A percentile compares a stretch with the other conserved stretches of the same genome.
These are phyloP conservation scores for Claviceps cyperi DNA, from an alignment of 2,329 filamentous ascomycete species.

Conservation along the genomic window DNA sequence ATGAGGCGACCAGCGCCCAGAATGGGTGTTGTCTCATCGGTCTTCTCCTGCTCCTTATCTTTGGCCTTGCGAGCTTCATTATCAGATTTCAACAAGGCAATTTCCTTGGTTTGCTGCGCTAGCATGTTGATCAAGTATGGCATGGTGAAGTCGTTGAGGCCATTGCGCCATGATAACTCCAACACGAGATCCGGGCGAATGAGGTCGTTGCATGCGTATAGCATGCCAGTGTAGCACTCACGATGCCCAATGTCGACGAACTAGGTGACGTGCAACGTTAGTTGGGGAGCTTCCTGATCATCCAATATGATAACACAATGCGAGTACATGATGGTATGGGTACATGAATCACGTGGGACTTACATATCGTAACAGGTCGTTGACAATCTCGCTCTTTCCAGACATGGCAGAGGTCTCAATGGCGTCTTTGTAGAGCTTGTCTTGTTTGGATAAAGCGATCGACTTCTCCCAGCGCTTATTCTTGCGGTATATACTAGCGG, in stretches of 20 bases:
- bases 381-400: slow-evolving; percentile 78
- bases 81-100: slow-evolving; percentile 77
- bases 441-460: slow-evolving; percentile 92
- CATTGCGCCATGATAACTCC: slow-evolving; percentile 93
- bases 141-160: slow-evolving; percentile 95
- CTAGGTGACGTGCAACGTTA: slow-evolving; percentile 32
- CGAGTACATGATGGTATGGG: background rate
- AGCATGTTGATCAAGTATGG: slow-evolving; percentile 99
- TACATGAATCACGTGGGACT: slow-evolving; percentile 29
- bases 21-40: slow-evolving; percentile 88
- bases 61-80: slow-evolving; percentile 85
- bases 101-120: slow-evolving; percentile 74
- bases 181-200: slow-evolving; percentile 85
- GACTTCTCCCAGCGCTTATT: slow-evolving; percentile 99
- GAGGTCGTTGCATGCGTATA: slow-evolving; percentile 96
- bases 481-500: slow-evolving; percentile 96
- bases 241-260: slow-evolving; percentile 98
- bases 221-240: slow-evolving; percentile 99
- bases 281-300: background rate
- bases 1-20: slow-evolving; percentile 79
- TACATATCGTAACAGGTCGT: slow-evolving; percentile 92
- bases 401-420: slow-evolving; percentile 96
- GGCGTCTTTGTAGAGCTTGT: slow-evolving; percentile 98
- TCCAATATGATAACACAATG: no score
- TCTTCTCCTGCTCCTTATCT: slow-evolving; percentile 60